Conservation (phyloP, 495 filamentous ascomycete genomes). For the Entonaema liquescens region DNA sequence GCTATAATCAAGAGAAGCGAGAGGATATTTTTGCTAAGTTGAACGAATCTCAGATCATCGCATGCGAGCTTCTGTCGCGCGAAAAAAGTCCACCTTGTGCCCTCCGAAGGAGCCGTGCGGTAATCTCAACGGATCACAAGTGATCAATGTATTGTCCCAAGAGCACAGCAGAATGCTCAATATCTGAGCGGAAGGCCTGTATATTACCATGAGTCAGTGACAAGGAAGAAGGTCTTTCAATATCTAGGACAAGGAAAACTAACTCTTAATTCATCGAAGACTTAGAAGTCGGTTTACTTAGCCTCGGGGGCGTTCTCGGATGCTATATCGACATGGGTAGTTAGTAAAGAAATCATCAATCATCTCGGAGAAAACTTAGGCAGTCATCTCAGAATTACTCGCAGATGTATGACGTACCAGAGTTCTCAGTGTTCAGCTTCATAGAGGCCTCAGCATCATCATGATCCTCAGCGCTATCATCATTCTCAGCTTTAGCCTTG, state of each 20-base stretch:
- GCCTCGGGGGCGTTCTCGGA: neutral
- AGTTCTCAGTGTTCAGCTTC: neutral
- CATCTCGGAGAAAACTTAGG: neutral
- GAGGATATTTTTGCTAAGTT: neutral
- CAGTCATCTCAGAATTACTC: neutral
- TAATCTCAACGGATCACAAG: neutral
- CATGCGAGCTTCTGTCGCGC: neutral
- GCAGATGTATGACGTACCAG: too few species aligned
- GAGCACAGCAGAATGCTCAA: neutral
- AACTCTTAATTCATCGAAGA: neutral
- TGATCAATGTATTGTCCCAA: neutral
- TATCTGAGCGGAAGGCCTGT: neutral
- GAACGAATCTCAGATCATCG: neutral
- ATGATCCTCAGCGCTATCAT: neutral
- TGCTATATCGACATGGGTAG: neutral
- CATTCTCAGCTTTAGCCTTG: neutral
- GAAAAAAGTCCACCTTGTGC: neutral
- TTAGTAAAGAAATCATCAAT: too few species aligned
- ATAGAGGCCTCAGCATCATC: neutral
- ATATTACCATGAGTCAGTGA: neutral
- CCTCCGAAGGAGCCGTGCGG: neutral
- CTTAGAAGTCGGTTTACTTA: neutral
- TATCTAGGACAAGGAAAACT: neutral
- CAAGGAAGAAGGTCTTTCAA: neutral
- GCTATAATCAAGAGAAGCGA: neutral